phyloP scores from a whole-genome alignment of 139 green algal species.

The Chlorella vulgaris region DNA sequence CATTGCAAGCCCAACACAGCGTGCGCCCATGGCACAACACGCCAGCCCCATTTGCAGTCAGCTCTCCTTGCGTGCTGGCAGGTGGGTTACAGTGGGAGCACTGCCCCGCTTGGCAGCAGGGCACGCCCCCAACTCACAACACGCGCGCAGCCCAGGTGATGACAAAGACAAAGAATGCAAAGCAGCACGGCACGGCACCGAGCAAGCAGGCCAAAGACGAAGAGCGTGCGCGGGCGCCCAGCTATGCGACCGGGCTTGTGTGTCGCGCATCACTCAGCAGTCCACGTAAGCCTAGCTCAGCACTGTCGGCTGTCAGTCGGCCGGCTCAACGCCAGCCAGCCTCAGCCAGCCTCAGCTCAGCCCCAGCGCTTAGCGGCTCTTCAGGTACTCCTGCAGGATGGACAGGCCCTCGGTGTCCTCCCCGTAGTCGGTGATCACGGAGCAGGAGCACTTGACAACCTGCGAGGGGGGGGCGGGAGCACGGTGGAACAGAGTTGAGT shows the following conservation, averaged over 20 bases:
- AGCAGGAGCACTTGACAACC: constrained; percentile 90
- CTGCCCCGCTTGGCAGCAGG: not conserved
- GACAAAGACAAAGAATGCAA: not conserved
- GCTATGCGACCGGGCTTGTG: no score
- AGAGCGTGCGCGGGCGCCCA: no score
- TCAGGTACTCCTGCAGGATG: constrained; percentile 96
- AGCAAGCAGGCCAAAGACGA: not conserved
- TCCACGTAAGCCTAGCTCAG: no score
- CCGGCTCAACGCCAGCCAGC: not conserved
- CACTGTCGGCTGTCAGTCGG: no score
- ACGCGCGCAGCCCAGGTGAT: not conserved
- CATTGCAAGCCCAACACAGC: no score
- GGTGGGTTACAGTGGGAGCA: not conserved
- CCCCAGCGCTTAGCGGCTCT: constrained; percentile 60
- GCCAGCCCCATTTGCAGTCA: no score
- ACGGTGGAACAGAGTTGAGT: not conserved
- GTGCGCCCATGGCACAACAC: no score
- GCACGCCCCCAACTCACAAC: not conserved
- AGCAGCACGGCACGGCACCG: not conserved
- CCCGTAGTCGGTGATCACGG: constrained; percentile 95
- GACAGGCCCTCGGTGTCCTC: constrained; percentile 96
- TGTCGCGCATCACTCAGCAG: no score
- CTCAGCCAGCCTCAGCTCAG: not conserved
- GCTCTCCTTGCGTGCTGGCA: not conserved
- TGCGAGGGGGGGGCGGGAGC: not conserved